Base-by-base conservation (phyloP, 306 rosid genomes). In the Inga oerstediana region DNA sequence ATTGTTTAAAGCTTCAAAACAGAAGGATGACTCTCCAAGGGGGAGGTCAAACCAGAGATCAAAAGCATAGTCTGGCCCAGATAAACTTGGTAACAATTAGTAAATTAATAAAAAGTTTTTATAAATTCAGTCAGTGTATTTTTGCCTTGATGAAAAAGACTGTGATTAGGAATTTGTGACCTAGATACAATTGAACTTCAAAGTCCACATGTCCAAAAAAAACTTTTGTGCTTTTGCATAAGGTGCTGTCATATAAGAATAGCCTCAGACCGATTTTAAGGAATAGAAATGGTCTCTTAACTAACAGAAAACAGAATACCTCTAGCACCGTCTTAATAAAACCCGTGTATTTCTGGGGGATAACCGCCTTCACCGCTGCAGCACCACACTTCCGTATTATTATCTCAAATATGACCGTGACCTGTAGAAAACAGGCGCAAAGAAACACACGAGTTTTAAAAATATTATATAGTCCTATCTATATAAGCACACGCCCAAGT, bases 321-420 rank as follows among this genome's bases (percentile, higher is more conserved):
- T 96, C 93, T 44, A 83, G 49, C 74, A 92, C 87, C 10, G 85
- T 78, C 88, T 88, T 90, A 48, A 93, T 85, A 86, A 96, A 93
- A 87, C 84, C 59, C 86, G 72, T 90, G 77, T 88, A 92, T 75
- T 89, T 93, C 70, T 90, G 98, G 2, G 97, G 97, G 76, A 88
- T 87, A 79, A 85, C 91, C 13, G 49, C 78, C 86, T 89, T 89
- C 83, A 93, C 91, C 24, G 92, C 91, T 71, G 90, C 85, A 77
- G 92, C 65, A 80, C 99, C 98, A 69, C 99, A 96, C 85, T 96
- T 96, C 73, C 99, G 91, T 54, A 88, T 68, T 78, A 96, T 34
- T 80, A 96, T 93, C 89, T 96, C 98, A 68, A 93, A 52, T 82
- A 93, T 89, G 70, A 93, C 84, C 30, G 90, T 89, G 77, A 91